Base-by-base conservation (phyloP, 805 yeast genomes). In the Ogataea trehaloabstinens region DNA sequence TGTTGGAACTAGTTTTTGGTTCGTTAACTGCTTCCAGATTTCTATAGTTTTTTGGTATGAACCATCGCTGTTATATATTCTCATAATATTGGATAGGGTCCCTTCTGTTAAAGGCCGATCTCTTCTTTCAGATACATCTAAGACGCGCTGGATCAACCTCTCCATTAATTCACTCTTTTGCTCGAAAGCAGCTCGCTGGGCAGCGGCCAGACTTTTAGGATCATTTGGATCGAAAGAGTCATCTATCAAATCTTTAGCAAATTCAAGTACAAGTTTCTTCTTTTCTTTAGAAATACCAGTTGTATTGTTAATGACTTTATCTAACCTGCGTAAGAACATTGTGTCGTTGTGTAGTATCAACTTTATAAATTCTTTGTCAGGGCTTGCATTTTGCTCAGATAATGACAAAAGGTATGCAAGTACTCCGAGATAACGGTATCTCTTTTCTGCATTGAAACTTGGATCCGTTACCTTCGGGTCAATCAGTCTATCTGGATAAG, bases 11-110 rank as follows among this genome's bases (percentile, higher is more conserved):
- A 46, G 31, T 18, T 39, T 34, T 16, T 70, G 72, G 5, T 55
- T 49, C 8, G 71, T 47, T 62, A 82, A 55, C 30, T 61, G 64
- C 42, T 73, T 74, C 76, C 85, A 82, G 1, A 76, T 55, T 8
- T 60, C 60, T 40, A 72, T 61, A 2, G 73, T 71, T 25, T 60
- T 61, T 12, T 57, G 56, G 13, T 66, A 60, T 19, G 48, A 44
- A 28, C 66, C 65, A 28, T 64, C 51, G 1, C 57, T 61, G 39
- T 66, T 65, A 52, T 62, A 76, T 28, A 68, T 68, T 24, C 65
- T 56, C 81, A 80, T 75, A 38, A 74, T 53, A 24, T 63, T 59
- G 34, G 63, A 57, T 34, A 71, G 55, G 0, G 78, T 68, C 6
- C 53, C 54, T 46, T 71, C 74, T 4, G 60, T 56, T 16, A 78